phyloP scores from a whole-genome alignment of 1,284 basidiomycete genomes.

The Tilletia horrida region DNA sequence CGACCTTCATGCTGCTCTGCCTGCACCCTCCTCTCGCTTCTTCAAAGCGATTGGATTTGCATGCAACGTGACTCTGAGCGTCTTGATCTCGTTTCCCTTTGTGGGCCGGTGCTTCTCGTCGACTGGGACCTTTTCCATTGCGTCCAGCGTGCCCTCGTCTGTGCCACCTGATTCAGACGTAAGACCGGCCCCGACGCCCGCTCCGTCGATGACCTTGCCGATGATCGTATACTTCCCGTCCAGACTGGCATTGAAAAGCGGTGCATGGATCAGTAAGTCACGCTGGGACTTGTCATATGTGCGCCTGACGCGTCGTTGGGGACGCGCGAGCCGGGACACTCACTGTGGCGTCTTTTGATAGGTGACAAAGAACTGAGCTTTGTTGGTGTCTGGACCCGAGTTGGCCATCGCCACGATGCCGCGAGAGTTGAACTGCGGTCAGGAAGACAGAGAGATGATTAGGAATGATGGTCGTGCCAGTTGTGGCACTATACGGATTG shows the following conservation, averaged over 20 bases:
- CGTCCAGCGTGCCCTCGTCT: constrained; percentile 41
- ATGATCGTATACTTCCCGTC: constrained; percentile 52
- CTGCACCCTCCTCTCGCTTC: neutral
- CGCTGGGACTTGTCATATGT: too few species aligned
- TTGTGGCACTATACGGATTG: too few species aligned
- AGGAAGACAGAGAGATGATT: neutral
- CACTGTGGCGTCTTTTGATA: constrained; percentile 45
- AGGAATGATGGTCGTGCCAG: neutral
- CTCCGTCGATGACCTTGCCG: constrained; percentile 50
- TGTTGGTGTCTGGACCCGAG: constrained; percentile 86
- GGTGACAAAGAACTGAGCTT: constrained; percentile 57
- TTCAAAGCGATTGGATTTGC: constrained; percentile 78
- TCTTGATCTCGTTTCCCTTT: constrained; percentile 68
- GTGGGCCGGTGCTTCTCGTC: constrained; percentile 84
- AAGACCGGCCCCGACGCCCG: constrained; percentile 16
- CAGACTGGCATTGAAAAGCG: constrained; percentile 19
- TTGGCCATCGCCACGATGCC: constrained; percentile 97
- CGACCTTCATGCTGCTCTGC: neutral
- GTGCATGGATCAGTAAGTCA: too few species aligned
- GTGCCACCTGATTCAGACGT: neutral
- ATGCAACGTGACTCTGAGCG: constrained; percentile 82
- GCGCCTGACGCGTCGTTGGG: too few species aligned
- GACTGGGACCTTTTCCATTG: constrained; percentile 74
- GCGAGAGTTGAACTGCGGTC: constrained; percentile 78
- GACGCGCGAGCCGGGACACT: neutral